Conservation (phyloP, 2,329 filamentous ascomycete species). For the Cercospora citrullina region DNA sequence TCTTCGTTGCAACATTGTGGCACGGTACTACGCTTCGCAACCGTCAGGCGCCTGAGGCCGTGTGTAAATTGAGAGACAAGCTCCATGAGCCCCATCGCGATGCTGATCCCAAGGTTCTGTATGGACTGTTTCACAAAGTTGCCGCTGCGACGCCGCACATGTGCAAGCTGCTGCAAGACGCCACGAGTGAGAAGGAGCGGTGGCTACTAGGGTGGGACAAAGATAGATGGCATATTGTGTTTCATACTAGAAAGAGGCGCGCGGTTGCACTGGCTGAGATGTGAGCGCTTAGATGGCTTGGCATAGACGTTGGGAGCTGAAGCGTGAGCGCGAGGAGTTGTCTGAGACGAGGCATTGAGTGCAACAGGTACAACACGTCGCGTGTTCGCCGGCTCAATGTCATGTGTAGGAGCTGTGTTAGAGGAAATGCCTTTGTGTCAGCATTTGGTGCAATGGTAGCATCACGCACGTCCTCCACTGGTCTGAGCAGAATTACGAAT, state of each 20-base stretch:
- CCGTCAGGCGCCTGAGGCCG: slow-evolving; percentile 9
- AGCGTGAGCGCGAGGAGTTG: neutral
- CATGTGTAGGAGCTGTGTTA: neutral
- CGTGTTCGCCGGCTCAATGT: neutral
- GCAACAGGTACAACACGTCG: neutral
- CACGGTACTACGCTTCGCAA: slow-evolving; percentile 6
- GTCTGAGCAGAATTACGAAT: neutral
- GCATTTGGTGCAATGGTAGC: neutral
- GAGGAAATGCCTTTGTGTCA: neutral
- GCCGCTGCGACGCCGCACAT: slow-evolving; percentile 10
- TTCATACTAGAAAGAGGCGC: slow-evolving; percentile 12
- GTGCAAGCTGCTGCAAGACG: slow-evolving; percentile 5
- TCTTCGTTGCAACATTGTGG: neutral
- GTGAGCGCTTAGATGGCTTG: slow-evolving; percentile 15
- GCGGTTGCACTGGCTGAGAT: slow-evolving; percentile 11
- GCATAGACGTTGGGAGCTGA: neutral
- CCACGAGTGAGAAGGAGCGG: slow-evolving; percentile 8
- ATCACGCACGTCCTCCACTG: neutral
- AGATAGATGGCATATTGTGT: slow-evolving; percentile 10
- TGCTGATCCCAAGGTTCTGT: slow-evolving; percentile 9
- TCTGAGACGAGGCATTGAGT: neutral
- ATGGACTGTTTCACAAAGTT: slow-evolving; percentile 9
- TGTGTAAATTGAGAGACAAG: slow-evolving; percentile 4
- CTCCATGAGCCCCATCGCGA: neutral
- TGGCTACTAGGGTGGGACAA: neutral